Evolutionary conservation across 768 basidiomycete species (phyloP).

Genomic region (Pisolithus sp.): DNA sequence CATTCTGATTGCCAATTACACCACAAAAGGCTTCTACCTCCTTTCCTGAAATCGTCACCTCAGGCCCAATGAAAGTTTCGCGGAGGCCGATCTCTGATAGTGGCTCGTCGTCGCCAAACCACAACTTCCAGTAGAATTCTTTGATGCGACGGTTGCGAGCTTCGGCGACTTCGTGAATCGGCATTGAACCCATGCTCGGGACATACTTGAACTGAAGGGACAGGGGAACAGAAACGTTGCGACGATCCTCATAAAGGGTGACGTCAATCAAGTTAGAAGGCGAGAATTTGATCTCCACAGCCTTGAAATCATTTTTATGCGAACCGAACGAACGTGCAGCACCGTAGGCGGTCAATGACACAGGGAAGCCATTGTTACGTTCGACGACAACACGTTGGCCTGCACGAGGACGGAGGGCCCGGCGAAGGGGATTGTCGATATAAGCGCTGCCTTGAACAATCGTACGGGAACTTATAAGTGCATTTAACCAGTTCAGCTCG

Average conservation of each 20-base stretch:
- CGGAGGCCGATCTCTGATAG: constrained; percentile 76
- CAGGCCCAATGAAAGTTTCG: constrained; percentile 81
- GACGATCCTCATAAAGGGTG: constrained; percentile 79
- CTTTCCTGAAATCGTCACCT: constrained; percentile 69
- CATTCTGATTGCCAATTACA: constrained; percentile 90
- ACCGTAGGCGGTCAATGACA: constrained; percentile 65
- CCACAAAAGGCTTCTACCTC: constrained; percentile 87
- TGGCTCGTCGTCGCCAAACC: constrained; percentile 84
- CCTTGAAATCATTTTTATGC: constrained; percentile 75
- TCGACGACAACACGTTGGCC: constrained; percentile 73
- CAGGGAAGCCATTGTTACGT: constrained; percentile 39
- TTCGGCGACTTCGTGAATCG: constrained; percentile 84
- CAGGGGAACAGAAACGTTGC: constrained; percentile 70
- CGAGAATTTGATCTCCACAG: constrained; percentile 65
- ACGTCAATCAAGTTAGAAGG: constrained; percentile 56
- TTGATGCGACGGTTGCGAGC: constrained; percentile 89
- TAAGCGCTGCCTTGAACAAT: constrained; percentile 85
- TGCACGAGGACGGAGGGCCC: constrained; percentile 75
- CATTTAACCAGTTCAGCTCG: constrained; percentile 80
- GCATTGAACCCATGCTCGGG: constrained; percentile 82
- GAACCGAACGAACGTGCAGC: constrained; percentile 72
- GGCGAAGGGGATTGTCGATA: constrained; percentile 83
- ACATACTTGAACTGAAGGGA: constrained; percentile 78
- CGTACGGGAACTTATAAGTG: constrained; percentile 72
- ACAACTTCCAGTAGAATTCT: constrained; percentile 96